Evolutionary conservation across 257 asterid species (phyloP), one percentile per base, ranked within the genome.

Genomic region (Rhazya stricta): DNA sequence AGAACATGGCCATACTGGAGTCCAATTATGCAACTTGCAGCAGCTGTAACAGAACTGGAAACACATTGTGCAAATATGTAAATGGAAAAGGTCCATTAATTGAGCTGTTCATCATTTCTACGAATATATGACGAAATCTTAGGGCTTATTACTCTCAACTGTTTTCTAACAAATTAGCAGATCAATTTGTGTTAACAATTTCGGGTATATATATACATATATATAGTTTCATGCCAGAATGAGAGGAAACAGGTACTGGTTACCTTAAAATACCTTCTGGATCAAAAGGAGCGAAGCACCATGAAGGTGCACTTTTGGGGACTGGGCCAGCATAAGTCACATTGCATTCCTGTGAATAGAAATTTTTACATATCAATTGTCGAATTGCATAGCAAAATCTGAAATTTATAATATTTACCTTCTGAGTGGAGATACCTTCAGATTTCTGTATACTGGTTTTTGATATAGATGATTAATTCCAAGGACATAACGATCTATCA

Each of bases 261-360:
- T 82, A 91, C 98, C 98, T 93, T 81, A 93, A 80, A 83, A 89
- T 87, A 57, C 97, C 97, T 86, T 93, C 97, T 72, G 98, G 98
- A 78, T 93, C 98, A 80, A 85, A 93, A 80, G 96, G 91, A 78
- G 92, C 89, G 73, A 76, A 82, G 75, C 94, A 91, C 93, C 91
- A 89, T 60, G 89, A 76, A 57, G 96, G 96, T 9, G 87, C 72
- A 67, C 75, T 81, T 66, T 29, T 46, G 58, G 91, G 85, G 74
- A 79, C 82, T 83, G 74, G 81, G 19, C 84, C 86, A 4, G 80
- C 75, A 76, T 83, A 71, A 69, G 94, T 79, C 58, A 84, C 63
- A 48, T 79, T 81, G 89, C 98, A 91, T 62, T 84, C 96, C 96
- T 93, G 79, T 75, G 51, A 79, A 29, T 43, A 75, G 34, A 53